Percentiles rank a stretch among this genome's conserved stretches.
These are phyloP conservation scores for Fraxinus quadrangulata DNA, from an alignment of 257 asterid species.

Conservation along the genomic window DNA sequence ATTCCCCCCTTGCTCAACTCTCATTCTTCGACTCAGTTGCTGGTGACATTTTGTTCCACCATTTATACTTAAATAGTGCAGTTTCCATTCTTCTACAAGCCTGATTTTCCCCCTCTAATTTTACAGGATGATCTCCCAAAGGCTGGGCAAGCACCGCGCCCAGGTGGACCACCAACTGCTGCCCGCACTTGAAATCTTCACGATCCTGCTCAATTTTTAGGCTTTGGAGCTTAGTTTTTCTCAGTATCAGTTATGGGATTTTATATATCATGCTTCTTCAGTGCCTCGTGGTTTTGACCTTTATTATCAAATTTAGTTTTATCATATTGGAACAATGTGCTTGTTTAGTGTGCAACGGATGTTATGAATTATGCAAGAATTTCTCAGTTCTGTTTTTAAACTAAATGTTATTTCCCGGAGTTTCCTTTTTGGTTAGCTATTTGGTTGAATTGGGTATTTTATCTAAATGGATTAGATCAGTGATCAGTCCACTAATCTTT, in stretches of 20 bases:
- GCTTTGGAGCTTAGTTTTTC: background rate
- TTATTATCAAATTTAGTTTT: background rate
- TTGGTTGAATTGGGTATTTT: too few species aligned
- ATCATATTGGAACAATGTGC: background rate
- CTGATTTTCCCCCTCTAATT: background rate
- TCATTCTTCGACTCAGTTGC: background rate
- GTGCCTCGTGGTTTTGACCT: background rate
- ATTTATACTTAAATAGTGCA: background rate
- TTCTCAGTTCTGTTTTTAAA: background rate
- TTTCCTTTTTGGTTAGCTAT: too few species aligned
- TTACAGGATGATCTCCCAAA: slow-evolving; percentile 72
- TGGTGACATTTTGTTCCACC: background rate
- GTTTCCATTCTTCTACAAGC: background rate
- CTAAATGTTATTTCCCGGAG: background rate
- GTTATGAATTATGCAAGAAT: background rate
- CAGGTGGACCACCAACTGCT: slow-evolving; percentile 62
- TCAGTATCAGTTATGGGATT: background rate
- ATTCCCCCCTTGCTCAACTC: background rate
- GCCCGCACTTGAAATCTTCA: slow-evolving; percentile 50
- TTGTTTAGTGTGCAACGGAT: background rate
- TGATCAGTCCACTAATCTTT: too few species aligned
- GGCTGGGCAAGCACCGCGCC: slow-evolving; percentile 77
- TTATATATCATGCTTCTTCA: background rate
- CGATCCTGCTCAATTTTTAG: slow-evolving; percentile 4
- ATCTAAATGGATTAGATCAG: too few species aligned